These are phyloP conservation scores for Trichosporon ovoides DNA, from an alignment of 1,284 basidiomycete species.

Conservation along the genomic window DNA sequence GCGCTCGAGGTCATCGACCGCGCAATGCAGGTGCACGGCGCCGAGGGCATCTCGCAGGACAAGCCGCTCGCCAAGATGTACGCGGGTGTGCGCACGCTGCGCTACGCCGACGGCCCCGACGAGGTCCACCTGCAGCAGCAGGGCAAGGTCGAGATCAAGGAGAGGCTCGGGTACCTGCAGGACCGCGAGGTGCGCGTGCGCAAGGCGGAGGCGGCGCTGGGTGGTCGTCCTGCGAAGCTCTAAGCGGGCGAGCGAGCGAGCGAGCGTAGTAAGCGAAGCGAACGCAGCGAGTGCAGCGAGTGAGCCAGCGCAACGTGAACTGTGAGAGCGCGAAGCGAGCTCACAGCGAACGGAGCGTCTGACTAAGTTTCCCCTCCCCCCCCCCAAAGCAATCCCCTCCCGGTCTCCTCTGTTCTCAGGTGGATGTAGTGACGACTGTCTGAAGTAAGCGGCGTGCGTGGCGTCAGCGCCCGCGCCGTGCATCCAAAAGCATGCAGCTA, in stretches of 20 bases:
- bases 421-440: no score
- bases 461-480: no score
- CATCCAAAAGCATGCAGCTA: no score
- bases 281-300: neutral
- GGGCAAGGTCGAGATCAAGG: conserved; percentile 72
- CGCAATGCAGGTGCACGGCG: conserved; percentile 90
- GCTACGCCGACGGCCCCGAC: conserved; percentile 88
- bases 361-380: no score
- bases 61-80: conserved; percentile 72
- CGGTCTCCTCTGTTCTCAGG: no score
- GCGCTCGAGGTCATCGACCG: conserved; percentile 83
- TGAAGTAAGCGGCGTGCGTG: no score
- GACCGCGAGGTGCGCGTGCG: conserved; percentile 14
- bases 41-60: conserved; percentile 90
- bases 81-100: conserved; percentile 76
- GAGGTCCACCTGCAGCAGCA: conserved; percentile 95
- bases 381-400: no score
- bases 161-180: conserved; percentile 15
- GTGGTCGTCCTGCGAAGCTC: conserved; percentile 7
- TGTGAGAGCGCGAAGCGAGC: no score
- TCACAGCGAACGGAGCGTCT: no score
- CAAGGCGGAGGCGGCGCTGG: conserved; percentile 8
- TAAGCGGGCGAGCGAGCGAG: neutral
- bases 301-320: no score
- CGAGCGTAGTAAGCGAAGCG: neutral